A percentile compares a stretch with the other conserved stretches of the same genome.
Evolutionary conservation across 192 early-diverging fungal genomes (phyloP).

Genomic region (Polychytrium aggregatum): DNA sequence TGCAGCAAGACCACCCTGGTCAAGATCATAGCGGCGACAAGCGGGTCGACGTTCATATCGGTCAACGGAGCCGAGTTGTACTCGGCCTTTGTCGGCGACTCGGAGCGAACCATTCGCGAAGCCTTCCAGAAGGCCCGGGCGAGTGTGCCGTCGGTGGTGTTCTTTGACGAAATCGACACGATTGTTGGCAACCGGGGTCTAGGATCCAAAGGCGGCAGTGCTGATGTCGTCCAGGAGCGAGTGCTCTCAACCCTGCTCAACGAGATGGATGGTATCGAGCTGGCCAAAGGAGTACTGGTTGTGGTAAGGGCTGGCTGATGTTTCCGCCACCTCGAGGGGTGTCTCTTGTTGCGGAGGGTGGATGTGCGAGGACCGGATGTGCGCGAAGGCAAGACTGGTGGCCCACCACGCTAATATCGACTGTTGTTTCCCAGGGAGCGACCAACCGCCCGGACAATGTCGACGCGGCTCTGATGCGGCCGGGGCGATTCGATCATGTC

Average conservation of each 20-base stretch:
- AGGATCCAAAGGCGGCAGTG: constrained; percentile 27
- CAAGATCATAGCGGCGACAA: constrained; percentile 69
- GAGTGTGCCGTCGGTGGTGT: constrained; percentile 73
- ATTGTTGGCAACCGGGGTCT: constrained; percentile 81
- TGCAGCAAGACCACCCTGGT: constrained; percentile 97
- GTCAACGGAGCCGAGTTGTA: constrained; percentile 72
- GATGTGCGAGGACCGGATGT: too few species aligned
- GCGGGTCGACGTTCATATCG: constrained; percentile 64
- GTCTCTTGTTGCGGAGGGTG: too few species aligned
- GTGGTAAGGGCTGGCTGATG: constrained; percentile 34
- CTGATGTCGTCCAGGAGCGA: constrained; percentile 76
- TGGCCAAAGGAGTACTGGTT: constrained; percentile 68
- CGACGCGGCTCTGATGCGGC: constrained; percentile 76
- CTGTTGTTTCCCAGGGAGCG: constrained; percentile 56
- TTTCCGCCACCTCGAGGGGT: too few species aligned
- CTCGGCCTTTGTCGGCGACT: constrained; percentile 75
- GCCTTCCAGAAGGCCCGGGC: constrained; percentile 73
- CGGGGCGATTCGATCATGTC: constrained; percentile 81
- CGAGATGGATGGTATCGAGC: constrained; percentile 97
- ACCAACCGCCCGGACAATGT: constrained; percentile 81
- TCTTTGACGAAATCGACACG: constrained; percentile 95
- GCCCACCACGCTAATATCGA: too few species aligned
- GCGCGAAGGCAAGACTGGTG: too few species aligned
- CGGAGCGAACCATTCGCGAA: constrained; percentile 64
- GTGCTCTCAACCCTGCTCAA: constrained; percentile 79